Evolutionary conservation across 495 filamentous ascomycete genomes (phyloP), one percentile per base, ranked within the genome.

Genomic region (Aspergillus kassunensis): DNA sequence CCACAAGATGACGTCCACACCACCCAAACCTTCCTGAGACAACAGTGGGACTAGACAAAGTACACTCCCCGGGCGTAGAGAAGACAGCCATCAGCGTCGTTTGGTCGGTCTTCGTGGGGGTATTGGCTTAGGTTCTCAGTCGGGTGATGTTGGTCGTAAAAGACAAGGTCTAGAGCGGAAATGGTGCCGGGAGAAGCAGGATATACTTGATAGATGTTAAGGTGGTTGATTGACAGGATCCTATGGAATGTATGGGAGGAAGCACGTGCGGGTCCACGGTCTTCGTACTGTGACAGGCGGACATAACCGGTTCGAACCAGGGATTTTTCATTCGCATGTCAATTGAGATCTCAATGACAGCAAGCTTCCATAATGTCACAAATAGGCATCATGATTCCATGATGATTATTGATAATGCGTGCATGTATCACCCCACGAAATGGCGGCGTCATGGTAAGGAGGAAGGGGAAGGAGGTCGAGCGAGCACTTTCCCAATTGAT

Each of bases 201-300:
- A n/a, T n/a, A n/a, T n/a, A n/a, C n/a, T n/a, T n/a, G n/a, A n/a
- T n/a, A 0, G 30, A 21, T 12, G 15, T 16, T 0, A 39, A 4
- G 18, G 8, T 12, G 19, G 30, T 19, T 15, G 21, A 42, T 31
- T 19, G 23, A 33, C 15, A 20, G 18, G 29, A 33, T 35, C 51
- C 51, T 53, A 53, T 53, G 51, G 25, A 37, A 46, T 40, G 42
- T 15, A 31, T 18, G 33, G 51, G 34, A 46, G 35, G 42, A 39
- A 21, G 33, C 51, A 53, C 51, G 51, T 53, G 51, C 39, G 18
- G 12, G 46, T n/a, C n/a, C n/a, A n/a, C n/a, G n/a, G n/a, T n/a
- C n/a, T n/a, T n/a, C n/a, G n/a, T n/a, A n/a, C n/a, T n/a, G n/a
- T n/a, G n/a, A n/a, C n/a, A n/a, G n/a, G n/a, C n/a, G n/a, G n/a